These are phyloP conservation scores for Pseudopithomyces maydicus DNA, from an alignment of 2,329 filamentous ascomycete species.

Conservation along the genomic window DNA sequence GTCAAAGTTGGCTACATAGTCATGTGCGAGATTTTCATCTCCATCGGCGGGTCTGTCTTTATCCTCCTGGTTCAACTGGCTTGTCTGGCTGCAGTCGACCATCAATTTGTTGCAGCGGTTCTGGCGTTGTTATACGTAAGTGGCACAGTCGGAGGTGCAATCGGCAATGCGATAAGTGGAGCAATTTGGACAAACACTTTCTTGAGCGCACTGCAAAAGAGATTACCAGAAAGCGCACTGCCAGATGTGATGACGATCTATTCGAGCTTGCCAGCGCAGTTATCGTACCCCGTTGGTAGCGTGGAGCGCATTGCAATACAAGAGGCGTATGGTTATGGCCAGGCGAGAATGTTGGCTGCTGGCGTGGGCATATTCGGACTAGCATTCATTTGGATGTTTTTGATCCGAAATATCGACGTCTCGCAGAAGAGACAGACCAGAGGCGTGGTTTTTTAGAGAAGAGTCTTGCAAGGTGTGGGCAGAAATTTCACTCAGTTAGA, in stretches of 20 bases:
- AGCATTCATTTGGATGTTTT: constrained; percentile 12
- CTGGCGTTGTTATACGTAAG: constrained; percentile 57
- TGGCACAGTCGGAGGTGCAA: not conserved
- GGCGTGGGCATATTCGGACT: constrained; percentile 13
- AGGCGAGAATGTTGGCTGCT: constrained; percentile 14
- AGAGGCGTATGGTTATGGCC: constrained; percentile 28
- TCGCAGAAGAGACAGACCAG: constrained; percentile 13
- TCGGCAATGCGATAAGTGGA: constrained; percentile 1
- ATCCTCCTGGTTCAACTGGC: constrained; percentile 55
- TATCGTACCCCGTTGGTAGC: constrained; percentile 56
- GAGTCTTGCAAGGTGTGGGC: not conserved
- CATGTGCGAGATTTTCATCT: constrained; percentile 21
- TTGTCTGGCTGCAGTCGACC: constrained; percentile 53
- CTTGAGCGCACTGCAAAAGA: constrained; percentile 10
- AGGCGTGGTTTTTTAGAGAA: constrained; percentile 13
- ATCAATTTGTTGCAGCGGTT: constrained; percentile 63
- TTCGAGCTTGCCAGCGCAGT: constrained; percentile 57
- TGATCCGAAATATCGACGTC: constrained; percentile 18
- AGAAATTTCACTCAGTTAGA: not conserved
- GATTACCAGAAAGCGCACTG: constrained; percentile 49
- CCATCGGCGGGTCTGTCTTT: constrained; percentile 54
- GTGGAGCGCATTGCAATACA: constrained; percentile 50
- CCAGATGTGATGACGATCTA: constrained; percentile 50
- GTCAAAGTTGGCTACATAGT: constrained; percentile 19
- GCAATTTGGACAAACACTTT: constrained; percentile 13